These are phyloP conservation scores for Rhododendron mucronatum DNA, from an alignment of 148 eudicot genomes.

Conservation along the genomic window DNA sequence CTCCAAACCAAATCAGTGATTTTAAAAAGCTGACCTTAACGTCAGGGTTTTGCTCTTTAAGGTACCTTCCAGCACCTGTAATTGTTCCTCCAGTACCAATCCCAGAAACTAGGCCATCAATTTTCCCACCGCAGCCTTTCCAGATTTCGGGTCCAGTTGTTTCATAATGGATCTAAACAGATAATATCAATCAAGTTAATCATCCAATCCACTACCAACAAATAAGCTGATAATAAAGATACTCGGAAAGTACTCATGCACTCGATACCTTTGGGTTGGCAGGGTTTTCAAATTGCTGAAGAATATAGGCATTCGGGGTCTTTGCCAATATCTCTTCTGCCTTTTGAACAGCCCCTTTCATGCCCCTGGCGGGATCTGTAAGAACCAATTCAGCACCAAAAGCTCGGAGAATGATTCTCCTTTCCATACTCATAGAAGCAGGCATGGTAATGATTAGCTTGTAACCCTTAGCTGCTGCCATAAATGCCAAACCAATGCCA, in stretches of 20 bases:
- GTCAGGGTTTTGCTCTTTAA: constrained; percentile 73
- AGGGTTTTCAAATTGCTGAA: constrained; percentile 72
- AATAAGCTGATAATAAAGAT: neutral
- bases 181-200: neutral
- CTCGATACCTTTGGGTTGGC: constrained; percentile 71
- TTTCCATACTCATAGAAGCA: constrained; percentile 53
- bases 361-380: constrained; percentile 50
- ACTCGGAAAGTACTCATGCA: neutral
- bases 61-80: constrained; percentile 77
- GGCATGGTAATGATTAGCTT: constrained; percentile 83
- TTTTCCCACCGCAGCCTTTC: constrained; percentile 62
- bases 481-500: constrained; percentile 80
- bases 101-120: constrained; percentile 72
- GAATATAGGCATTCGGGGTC: constrained; percentile 54
- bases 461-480: constrained; percentile 87
- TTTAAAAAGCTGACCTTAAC: constrained; percentile 43
- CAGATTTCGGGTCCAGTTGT: constrained; percentile 96
- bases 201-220: neutral
- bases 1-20: neutral
- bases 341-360: constrained; percentile 48
- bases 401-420: constrained; percentile 65
- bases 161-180: constrained; percentile 63
- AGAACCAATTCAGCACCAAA: constrained; percentile 78
- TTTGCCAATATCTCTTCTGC: constrained; percentile 55
- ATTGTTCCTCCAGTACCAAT: constrained; percentile 87